These are phyloP conservation scores for Helianthus annuus DNA, from an alignment of 129 eudicot genomes.

Conservation along the genomic window HanXRQr2.0-SUNRISE NC_035442.2:89139801-89140300, in stretches of 20 bases:
- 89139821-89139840: too few species aligned
- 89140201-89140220: constrained; percentile 26
- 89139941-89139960: too few species aligned
- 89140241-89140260: constrained; percentile 40
- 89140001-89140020: too few species aligned
- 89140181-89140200: constrained; percentile 29
- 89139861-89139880: too few species aligned
- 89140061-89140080: background rate
- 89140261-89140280: constrained; percentile 46
- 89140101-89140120: background rate
- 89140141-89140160: constrained; percentile 45
- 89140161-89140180: constrained; percentile 40
- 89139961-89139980: too few species aligned
- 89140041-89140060: background rate
- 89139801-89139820: too few species aligned
- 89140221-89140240: constrained; percentile 50
- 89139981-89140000: too few species aligned
- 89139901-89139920: too few species aligned
- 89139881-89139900: too few species aligned
- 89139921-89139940: too few species aligned
- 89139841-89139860: too few species aligned
- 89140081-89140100: constrained; percentile 9
- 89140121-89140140: constrained; percentile 20
- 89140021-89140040: background rate
- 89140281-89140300: constrained; percentile 45